phyloP scores from a whole-genome alignment of 2,329 filamentous ascomycete genomes.

The Chrysoporthe deuterocubensis region DNA sequence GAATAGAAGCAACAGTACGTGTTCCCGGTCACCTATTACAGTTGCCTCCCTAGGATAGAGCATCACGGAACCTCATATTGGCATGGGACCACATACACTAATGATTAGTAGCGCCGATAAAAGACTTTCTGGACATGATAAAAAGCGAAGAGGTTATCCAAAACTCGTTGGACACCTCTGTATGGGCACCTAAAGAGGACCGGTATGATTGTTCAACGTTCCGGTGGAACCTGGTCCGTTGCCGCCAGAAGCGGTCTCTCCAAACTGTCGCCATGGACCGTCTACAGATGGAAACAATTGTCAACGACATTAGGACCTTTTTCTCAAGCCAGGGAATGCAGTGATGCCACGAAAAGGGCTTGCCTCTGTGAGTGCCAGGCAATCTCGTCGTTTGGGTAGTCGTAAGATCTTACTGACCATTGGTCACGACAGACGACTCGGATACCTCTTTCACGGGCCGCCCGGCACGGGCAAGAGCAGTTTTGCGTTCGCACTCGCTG shows the following conservation, averaged over 20 bases:
- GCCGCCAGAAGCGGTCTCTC: conserved; percentile 11
- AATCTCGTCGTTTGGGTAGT: not conserved
- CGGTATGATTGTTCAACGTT: too few species aligned
- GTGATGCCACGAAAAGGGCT: conserved; percentile 22
- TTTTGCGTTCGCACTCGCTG: conserved; percentile 22
- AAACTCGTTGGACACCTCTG: too few species aligned
- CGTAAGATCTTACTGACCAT: not conserved
- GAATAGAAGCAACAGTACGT: conserved; percentile 10
- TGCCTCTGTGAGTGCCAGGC: conserved; percentile 10
- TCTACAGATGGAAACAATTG: conserved; percentile 16
- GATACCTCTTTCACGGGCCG: conserved; percentile 24
- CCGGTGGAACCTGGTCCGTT: conserved; percentile 4
- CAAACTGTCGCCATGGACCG: conserved; percentile 20
- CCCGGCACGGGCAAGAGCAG: conserved; percentile 24
- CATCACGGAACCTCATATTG: too few species aligned
- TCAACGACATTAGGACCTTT: conserved; percentile 20
- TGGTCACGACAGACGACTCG: conserved; percentile 5
- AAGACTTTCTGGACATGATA: too few species aligned
- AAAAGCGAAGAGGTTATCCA: too few species aligned
- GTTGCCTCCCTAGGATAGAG: too few species aligned
- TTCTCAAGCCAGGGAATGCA: conserved; percentile 13
- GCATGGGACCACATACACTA: too few species aligned
- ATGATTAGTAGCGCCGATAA: too few species aligned
- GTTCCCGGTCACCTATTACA: too few species aligned
- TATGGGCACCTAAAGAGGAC: too few species aligned